phyloP scores from a whole-genome alignment of 805 yeast genomes.

The Sungouiozyma intestinalis region DNA sequence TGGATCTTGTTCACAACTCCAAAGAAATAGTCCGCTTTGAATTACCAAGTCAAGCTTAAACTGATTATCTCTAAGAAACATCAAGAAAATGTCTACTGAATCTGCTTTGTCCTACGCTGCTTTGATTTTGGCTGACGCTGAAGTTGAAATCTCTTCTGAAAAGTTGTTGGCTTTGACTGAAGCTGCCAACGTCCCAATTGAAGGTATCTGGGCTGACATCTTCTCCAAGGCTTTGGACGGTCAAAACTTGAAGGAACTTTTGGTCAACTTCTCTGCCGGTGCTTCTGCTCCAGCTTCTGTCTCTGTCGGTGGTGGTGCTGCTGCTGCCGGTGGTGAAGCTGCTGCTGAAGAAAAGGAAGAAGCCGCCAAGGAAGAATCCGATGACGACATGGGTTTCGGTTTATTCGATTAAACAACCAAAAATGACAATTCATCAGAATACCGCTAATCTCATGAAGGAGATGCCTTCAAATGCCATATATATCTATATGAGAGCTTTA shows the following conservation, averaged over 20 bases:
- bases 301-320: constrained; percentile 34
- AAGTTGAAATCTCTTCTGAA: constrained; percentile 81
- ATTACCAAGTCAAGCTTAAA: constrained; percentile 20
- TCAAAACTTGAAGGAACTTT: constrained; percentile 60
- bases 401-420: constrained; percentile 56
- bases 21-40: constrained; percentile 30
- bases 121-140: constrained; percentile 95
- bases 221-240: constrained; percentile 73
- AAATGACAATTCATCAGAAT: constrained; percentile 53
- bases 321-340: constrained; percentile 42
- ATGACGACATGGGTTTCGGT: constrained; percentile 87
- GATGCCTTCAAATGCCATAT: neutral
- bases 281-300: constrained; percentile 32
- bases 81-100: constrained; percentile 46
- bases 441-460: neutral
- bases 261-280: constrained; percentile 33
- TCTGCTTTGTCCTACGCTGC: constrained; percentile 97
- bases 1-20: constrained; percentile 6
- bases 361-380: constrained; percentile 56
- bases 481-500: neutral
- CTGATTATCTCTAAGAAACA: constrained; percentile 19
- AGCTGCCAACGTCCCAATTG: constrained; percentile 60
- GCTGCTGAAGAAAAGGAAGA: constrained; percentile 49
- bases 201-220: constrained; percentile 71
- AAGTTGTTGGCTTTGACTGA: constrained; percentile 61